These are phyloP conservation scores for Thuidium tamariscinum DNA, from an alignment of 225 moss, liverwort and hornwort genomes.

Conservation along the genomic window DNA sequence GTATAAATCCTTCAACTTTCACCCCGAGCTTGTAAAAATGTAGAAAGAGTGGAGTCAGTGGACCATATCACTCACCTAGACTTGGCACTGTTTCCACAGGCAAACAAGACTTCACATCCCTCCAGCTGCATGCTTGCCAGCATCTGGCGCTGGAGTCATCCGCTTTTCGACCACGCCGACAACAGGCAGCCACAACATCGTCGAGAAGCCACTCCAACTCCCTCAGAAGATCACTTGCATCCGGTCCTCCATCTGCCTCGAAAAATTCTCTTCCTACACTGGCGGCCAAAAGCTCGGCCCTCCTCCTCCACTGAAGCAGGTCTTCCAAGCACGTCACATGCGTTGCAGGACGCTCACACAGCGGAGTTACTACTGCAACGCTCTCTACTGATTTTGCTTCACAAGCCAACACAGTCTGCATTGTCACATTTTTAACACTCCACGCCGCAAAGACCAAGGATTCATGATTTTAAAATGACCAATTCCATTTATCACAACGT, in stretches of 20 bases:
- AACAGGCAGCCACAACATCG: constrained; percentile 76
- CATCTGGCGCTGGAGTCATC: constrained; percentile 9
- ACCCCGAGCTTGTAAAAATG: neutral
- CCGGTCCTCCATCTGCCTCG: constrained; percentile 86
- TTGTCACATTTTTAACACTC: neutral
- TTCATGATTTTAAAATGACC: neutral
- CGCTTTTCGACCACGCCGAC: constrained; percentile 27
- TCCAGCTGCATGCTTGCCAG: constrained; percentile 78
- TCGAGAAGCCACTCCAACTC: constrained; percentile 98
- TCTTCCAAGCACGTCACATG: constrained; percentile 53
- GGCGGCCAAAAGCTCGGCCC: constrained; percentile 61
- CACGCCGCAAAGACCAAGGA: neutral
- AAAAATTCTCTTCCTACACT: constrained; percentile 57
- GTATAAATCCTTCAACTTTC: neutral
- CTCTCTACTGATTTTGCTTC: constrained; percentile 1
- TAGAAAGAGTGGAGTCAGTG: neutral
- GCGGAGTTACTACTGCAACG: constrained; percentile 41
- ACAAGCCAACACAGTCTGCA: neutral
- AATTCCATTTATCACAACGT: neutral
- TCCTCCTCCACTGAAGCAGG: constrained; percentile 72
- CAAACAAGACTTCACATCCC: constrained; percentile 59
- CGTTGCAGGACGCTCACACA: constrained; percentile 65
- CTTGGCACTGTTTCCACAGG: constrained; percentile 18
- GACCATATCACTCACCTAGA: constrained; percentile 1
- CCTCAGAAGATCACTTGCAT: constrained; percentile 65